Evolutionary conservation across 495 filamentous ascomycete genomes (phyloP).

Genomic region (Penicillium turbatum): DNA sequence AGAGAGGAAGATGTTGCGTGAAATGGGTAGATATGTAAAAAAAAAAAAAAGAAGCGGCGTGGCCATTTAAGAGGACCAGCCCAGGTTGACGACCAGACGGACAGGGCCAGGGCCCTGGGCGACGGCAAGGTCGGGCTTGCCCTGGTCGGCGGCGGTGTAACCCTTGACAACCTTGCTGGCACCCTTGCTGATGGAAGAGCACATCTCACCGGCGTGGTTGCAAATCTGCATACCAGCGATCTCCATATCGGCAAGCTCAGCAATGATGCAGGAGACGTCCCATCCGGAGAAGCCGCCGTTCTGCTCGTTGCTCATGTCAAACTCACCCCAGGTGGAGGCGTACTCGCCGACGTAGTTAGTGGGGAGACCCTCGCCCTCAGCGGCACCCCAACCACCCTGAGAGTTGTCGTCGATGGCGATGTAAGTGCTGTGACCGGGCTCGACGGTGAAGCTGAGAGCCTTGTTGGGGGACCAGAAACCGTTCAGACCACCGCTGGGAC

Average conservation of each 20-base stretch:
- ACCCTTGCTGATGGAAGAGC: constrained; percentile 34
- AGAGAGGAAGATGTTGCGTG: constrained; percentile 8
- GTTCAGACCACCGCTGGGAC: constrained; percentile 31
- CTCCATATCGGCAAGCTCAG: constrained; percentile 24
- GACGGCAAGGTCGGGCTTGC: constrained; percentile 17
- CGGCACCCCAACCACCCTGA: constrained; percentile 39
- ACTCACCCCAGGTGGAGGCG: constrained; percentile 50
- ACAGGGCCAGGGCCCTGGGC: constrained; percentile 16
- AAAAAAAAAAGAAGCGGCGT: background rate
- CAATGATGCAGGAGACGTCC: constrained; percentile 52
- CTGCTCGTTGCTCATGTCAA: constrained; percentile 48
- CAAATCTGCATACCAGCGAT: constrained; percentile 45
- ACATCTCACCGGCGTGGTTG: constrained; percentile 24
- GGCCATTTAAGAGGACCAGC: constrained; percentile 28
- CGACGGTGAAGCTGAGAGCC: constrained; percentile 40
- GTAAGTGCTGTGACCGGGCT: constrained; percentile 35
- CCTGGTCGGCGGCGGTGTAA: constrained; percentile 31
- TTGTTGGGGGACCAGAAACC: constrained; percentile 41
- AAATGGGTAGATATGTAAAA: background rate
- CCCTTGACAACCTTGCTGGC: constrained; percentile 28
- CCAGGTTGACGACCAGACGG: constrained; percentile 35
- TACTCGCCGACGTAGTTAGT: constrained; percentile 31
- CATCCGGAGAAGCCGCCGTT: constrained; percentile 47
- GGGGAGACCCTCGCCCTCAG: constrained; percentile 29
- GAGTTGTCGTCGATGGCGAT: constrained; percentile 48